Evolutionary conservation across 208 protist genomes (phyloP).

Genomic region (Vickermania ingenoplastis): DNA sequence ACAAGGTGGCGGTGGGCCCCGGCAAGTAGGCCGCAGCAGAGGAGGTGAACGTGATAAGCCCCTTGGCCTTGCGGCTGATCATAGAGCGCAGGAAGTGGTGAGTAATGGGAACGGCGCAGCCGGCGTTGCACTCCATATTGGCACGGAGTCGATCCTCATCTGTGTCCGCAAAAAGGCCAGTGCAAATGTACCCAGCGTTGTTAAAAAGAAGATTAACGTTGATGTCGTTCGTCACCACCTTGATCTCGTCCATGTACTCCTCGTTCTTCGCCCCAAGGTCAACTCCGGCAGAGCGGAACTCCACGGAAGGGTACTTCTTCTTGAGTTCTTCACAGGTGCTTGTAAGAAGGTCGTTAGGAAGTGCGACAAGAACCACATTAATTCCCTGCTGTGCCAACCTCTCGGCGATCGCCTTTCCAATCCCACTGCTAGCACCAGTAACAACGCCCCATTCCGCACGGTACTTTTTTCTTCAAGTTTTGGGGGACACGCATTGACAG

Average conservation of each 20-base stretch:
- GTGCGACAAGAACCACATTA: conserved; percentile 86
- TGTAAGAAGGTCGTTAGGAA: conserved; percentile 82
- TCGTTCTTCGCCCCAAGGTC: conserved; percentile 74
- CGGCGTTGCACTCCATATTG: conserved; percentile 90
- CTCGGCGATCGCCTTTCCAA: conserved; percentile 89
- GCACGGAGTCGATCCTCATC: conserved; percentile 58
- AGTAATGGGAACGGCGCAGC: conserved; percentile 77
- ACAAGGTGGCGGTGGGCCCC: conserved; percentile 80
- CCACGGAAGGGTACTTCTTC: conserved; percentile 47
- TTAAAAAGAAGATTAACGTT: conserved; percentile 82
- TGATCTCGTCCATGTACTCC: conserved; percentile 67
- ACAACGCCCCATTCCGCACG: conserved; percentile 83
- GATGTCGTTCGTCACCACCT: conserved; percentile 53
- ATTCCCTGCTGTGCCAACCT: conserved; percentile 89
- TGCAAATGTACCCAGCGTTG: conserved; percentile 92
- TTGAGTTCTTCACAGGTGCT: conserved; percentile 68
- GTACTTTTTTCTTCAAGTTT: conserved; percentile 72
- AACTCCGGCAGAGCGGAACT: conserved; percentile 83
- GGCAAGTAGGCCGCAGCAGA: conserved; percentile 74
- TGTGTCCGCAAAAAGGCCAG: conserved; percentile 87
- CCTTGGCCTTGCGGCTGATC: conserved; percentile 57
- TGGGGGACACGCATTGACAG: conserved; percentile 53
- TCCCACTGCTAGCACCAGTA: conserved; percentile 92
- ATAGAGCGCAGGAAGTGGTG: conserved; percentile 84
- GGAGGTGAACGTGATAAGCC: conserved; percentile 87